A percentile compares a stretch with the other conserved stretches of the same genome.
phyloP scores from a whole-genome alignment of 2,329 filamentous ascomycete species.

The Talaromyces sp. region DNA sequence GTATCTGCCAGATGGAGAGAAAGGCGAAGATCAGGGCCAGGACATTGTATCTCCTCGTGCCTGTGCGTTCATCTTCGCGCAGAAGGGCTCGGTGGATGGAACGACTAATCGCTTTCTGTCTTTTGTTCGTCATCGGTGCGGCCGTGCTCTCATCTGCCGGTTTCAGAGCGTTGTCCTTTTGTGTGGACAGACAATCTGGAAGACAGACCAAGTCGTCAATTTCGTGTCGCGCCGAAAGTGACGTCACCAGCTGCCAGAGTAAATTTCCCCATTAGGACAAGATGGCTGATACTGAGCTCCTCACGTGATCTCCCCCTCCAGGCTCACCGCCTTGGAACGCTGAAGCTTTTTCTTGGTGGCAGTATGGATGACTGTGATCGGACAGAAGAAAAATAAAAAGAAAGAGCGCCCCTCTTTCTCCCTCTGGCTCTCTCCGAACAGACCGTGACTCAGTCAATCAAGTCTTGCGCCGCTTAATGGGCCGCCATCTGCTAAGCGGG shows the following conservation, averaged over 20 bases:
- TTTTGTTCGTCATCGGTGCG: slow-evolving; percentile 4
- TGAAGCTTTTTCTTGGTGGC: slow-evolving; percentile 10
- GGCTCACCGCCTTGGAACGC: neutral
- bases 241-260: slow-evolving; percentile 19
- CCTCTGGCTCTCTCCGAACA: slow-evolving; percentile 1
- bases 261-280: slow-evolving; percentile 15
- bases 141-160: neutral
- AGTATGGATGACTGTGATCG: slow-evolving; percentile 1
- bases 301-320: slow-evolving; percentile 12
- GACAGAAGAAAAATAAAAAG: slow-evolving; percentile 12
- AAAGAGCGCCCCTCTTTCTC: neutral
- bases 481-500: slow-evolving; percentile 39
- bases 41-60: slow-evolving; percentile 27
- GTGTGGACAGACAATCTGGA: neutral
- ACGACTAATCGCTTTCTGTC: slow-evolving; percentile 15
- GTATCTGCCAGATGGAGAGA: slow-evolving; percentile 52
- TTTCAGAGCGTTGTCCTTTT: neutral
- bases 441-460: slow-evolving; percentile 15
- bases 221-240: neutral
- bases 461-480: slow-evolving; percentile 30
- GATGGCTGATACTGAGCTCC: neutral
- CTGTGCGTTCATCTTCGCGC: slow-evolving; percentile 25
- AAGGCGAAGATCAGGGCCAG: slow-evolving; percentile 50
- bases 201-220: neutral
- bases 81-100: slow-evolving; percentile 32